Percentiles rank a stretch among this genome's conserved stretches.
phyloP scores from a whole-genome alignment of 345 rosid species.

The Gossypium herbaceum region DNA sequence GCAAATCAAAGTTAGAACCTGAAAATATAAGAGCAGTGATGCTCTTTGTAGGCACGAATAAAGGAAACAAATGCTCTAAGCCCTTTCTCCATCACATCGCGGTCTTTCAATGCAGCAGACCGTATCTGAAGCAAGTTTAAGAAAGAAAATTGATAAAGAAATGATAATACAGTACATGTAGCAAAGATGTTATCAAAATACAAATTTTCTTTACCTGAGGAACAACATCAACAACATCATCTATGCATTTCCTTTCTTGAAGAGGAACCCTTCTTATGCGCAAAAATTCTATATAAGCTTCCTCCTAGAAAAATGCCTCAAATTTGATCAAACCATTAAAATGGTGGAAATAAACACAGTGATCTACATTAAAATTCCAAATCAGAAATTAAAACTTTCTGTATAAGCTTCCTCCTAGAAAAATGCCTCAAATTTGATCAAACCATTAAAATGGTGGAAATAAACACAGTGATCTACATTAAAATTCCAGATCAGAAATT shows the following conservation, averaged over 20 bases:
- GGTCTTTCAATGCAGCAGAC: constrained; percentile 62
- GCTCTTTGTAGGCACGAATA: constrained; percentile 89
- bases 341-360: neutral
- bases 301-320: constrained; percentile 51
- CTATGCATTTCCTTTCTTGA: constrained; percentile 48
- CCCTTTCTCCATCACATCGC: constrained; percentile 93
- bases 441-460: too few relatives aligned
- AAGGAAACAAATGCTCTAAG: constrained; percentile 85
- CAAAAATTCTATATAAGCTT: constrained; percentile 82
- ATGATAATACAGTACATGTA: neutral
- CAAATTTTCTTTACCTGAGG: constrained; percentile 46
- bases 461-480: neutral
- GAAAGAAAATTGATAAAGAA: neutral
- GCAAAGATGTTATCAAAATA: neutral
- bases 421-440: too few relatives aligned
- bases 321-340: constrained; percentile 3
- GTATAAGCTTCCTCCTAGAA: too few relatives aligned
- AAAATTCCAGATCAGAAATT: constrained; percentile 1
- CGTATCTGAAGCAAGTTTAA: constrained; percentile 50
- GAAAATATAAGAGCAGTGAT: constrained; percentile 78
- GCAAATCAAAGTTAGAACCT: constrained; percentile 36
- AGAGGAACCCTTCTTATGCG: constrained; percentile 68
- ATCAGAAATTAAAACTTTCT: neutral
- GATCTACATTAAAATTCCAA: neutral
- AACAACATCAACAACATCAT: constrained; percentile 59